Evolutionary conservation across 1,139 yeast genomes (phyloP), one percentile per base, ranked within the genome.

Genomic region (Taiozyma sp.): DNA sequence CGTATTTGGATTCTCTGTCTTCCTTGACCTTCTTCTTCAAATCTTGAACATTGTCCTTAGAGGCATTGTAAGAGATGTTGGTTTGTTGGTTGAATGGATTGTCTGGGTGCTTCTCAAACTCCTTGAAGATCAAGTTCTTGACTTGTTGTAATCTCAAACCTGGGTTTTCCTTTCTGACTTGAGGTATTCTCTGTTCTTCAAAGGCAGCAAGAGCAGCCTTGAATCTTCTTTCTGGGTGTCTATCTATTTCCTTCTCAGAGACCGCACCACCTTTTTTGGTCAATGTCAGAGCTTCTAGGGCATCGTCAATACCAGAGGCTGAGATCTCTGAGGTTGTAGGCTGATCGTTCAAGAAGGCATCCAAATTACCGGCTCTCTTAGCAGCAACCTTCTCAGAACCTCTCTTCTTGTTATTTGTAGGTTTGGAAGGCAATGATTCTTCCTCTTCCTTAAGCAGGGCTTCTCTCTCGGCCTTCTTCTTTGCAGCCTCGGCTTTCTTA

Each of bases 161-260:
- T 4, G 93, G 92, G 59, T 84, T 76, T 67, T 89, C 96, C 64
- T 81, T 76, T 69, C 85, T 83, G 53, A 85, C 58, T 63, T 85
- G 90, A 9, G 96, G 95, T 48, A 86, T 67, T 62, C 95, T 78
- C 53, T 75, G 73, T 57, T 84, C 93, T 63, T 88, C 91, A 62
- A 70, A 88, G 0, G 88, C 91, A 13, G 80, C 76, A 56, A 75
- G 75, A 0, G 96, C 96, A 19, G 95, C 91, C 73, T 88, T 89
- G 68, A 84, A 87, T 66, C 96, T 79, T 69, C 96, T 79, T 72
- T 88, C 96, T 10, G 96, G 96, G 61, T 88, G 96, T 67, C 90
- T 83, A 58, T 88, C 96, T 51, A 88, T 73, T 52, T 83, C 89
- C 64, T 83, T 86, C 56, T 76, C 73, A 43, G 71, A 69, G 43